Conservation (phyloP, 2,329 filamentous ascomycete species). For the Blastomyces gilchristii region DNA sequence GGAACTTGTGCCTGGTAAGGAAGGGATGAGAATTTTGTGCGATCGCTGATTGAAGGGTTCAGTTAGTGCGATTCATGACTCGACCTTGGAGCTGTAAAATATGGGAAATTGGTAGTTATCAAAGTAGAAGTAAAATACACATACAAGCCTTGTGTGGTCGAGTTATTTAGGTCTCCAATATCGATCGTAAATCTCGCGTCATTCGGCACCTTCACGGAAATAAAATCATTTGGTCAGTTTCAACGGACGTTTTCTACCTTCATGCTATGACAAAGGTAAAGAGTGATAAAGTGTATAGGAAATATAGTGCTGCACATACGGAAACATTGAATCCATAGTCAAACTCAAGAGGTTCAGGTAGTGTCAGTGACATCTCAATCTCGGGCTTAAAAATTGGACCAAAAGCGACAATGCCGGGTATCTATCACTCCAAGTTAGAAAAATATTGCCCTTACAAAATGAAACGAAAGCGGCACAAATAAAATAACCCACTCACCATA, state of each 20-base stretch:
- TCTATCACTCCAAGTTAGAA: conserved; percentile 10
- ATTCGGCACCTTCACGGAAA: conserved; percentile 14
- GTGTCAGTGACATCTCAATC: conserved; percentile 11
- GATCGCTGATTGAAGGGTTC: conserved; percentile 9
- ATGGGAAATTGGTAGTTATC: not conserved
- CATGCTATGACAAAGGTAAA: not conserved
- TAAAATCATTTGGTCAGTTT: not conserved
- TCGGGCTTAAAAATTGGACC: conserved; percentile 15
- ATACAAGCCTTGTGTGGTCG: conserved; percentile 26
- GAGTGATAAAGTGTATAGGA: not conserved
- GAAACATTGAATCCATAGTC: conserved; percentile 18
- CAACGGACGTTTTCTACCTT: not conserved
- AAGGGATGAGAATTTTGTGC: conserved; percentile 15
- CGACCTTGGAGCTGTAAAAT: not conserved
- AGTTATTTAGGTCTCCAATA: conserved; percentile 13
- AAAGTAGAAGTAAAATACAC: conserved; percentile 7
- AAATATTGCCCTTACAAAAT: not conserved
- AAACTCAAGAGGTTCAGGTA: conserved; percentile 14
- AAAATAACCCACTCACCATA: conserved; percentile 12
- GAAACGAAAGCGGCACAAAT: not conserved
- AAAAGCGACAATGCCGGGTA: conserved; percentile 17
- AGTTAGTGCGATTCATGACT: not conserved
- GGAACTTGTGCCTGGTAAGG: conserved; percentile 14
- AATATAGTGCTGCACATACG: conserved; percentile 8
- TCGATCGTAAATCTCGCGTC: conserved; percentile 15